A percentile compares a stretch with the other conserved stretches of the same genome.
Conservation (phyloP, 2,329 filamentous ascomycete species). For the Aspergillus aculeatinus region DNA sequence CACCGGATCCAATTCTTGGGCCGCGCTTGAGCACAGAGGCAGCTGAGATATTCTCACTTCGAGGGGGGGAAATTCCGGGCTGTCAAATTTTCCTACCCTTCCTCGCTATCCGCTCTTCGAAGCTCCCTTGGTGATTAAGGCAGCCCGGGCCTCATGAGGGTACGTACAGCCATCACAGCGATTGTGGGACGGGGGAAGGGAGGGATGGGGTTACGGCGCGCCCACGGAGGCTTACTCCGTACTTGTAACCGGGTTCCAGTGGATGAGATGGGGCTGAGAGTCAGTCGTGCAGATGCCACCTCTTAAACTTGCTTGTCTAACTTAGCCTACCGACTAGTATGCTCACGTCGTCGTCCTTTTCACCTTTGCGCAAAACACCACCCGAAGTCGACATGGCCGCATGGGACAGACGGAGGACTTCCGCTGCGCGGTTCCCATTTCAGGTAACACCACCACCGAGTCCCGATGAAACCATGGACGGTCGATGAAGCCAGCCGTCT, state of each 20-base stretch:
- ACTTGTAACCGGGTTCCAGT: not conserved
- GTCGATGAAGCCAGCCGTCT: too few relatives aligned
- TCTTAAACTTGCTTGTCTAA: not conserved
- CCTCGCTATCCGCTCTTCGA: not conserved
- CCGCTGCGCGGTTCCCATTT: not conserved
- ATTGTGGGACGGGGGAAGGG: not conserved
- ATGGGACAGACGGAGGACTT: not conserved
- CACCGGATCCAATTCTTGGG: conserved; percentile 12
- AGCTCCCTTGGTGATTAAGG: not conserved
- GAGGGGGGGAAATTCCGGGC: not conserved
- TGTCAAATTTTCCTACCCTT: not conserved
- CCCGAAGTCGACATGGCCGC: not conserved
- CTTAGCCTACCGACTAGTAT: not conserved
- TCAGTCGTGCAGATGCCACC: not conserved
- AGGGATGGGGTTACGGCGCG: not conserved
- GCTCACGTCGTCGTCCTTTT: not conserved
- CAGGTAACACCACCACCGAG: not conserved
- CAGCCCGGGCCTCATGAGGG: not conserved
- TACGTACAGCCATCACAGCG: not conserved
- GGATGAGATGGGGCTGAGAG: not conserved
- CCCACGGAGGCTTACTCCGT: not conserved
- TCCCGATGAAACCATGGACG: not conserved
- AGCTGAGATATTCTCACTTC: not conserved
- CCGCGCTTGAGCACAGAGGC: not conserved
- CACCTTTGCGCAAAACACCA: not conserved